phyloP scores from a whole-genome alignment of 192 early-diverging fungal genomes.

The Entomortierella lignicola region DNA sequence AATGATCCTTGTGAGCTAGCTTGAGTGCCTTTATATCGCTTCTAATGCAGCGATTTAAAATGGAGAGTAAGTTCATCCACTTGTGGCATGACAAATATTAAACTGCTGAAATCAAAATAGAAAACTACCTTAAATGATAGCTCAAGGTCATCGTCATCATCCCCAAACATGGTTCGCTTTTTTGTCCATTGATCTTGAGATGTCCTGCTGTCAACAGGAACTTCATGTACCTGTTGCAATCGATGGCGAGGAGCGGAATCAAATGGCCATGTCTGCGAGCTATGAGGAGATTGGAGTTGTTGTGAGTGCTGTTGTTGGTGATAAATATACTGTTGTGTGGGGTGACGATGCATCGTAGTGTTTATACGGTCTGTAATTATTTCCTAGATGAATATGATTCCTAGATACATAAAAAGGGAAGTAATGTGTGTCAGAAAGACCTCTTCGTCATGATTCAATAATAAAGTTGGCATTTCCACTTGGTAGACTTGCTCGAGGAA shows the following conservation, averaged over 20 bases:
- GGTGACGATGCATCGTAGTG: not conserved
- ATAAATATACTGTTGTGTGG: conserved; percentile 3
- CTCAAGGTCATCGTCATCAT: not conserved
- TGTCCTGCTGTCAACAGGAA: not conserved
- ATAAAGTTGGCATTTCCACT: no score
- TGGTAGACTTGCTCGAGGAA: no score
- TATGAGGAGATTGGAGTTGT: not conserved
- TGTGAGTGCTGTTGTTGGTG: not conserved
- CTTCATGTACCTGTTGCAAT: not conserved
- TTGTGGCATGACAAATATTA: not conserved
- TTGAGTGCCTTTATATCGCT: conserved; percentile 6
- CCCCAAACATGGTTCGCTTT: conserved; percentile 4
- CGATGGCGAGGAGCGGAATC: not conserved
- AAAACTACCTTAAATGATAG: no score
- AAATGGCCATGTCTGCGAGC: not conserved
- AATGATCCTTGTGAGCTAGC: not conserved
- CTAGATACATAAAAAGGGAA: no score
- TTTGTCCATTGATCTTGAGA: conserved; percentile 12
- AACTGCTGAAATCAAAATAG: no score
- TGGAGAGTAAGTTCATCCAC: not conserved
- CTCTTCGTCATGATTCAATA: no score
- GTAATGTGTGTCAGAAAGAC: no score
- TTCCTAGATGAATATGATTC: no score
- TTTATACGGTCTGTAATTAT: not conserved
- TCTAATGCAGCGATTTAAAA: conserved; percentile 2